Percentiles rank a stretch among this genome's conserved stretches.
Evolutionary conservation across 2,329 filamentous ascomycete genomes (phyloP).

Genomic region (Botrytis paeoniae): DNA sequence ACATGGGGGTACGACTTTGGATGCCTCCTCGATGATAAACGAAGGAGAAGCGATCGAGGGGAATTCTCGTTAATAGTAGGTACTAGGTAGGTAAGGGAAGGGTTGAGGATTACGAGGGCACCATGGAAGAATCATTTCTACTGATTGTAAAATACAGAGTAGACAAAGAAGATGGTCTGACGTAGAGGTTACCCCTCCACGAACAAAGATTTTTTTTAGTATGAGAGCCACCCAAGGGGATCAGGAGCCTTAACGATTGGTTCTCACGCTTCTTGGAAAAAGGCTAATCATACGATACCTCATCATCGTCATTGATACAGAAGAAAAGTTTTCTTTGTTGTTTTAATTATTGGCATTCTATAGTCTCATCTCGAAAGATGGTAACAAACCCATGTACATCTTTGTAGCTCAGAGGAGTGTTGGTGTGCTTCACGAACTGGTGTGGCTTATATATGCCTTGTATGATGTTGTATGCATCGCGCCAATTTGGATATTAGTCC

Average conservation of each 20-base stretch:
- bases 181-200: not conserved
- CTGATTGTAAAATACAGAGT: not conserved
- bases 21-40: not conserved
- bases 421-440: conserved; percentile 6
- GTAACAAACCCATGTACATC: not conserved
- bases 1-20: not conserved
- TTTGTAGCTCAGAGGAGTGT: not conserved
- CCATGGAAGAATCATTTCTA: not conserved
- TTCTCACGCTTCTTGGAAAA: not conserved
- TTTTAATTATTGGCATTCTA: not conserved
- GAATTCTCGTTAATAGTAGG: not conserved
- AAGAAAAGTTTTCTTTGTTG: not conserved
- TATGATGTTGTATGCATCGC: conserved; percentile 1
- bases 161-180: conserved; percentile 6
- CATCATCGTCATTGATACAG: not conserved
- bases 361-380: not conserved
- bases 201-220: not conserved
- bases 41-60: conserved; percentile 7
- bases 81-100: too few species aligned
- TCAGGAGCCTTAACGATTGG: conserved; percentile 10
- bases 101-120: not conserved
- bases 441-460: conserved; percentile 7
- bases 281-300: conserved; percentile 1
- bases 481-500: not conserved
- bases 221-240: not conserved